Percentiles rank a stretch among this genome's conserved stretches.
phyloP scores from a whole-genome alignment of 2,329 filamentous ascomycete genomes.

The Aureobasidium namibiae region DNA sequence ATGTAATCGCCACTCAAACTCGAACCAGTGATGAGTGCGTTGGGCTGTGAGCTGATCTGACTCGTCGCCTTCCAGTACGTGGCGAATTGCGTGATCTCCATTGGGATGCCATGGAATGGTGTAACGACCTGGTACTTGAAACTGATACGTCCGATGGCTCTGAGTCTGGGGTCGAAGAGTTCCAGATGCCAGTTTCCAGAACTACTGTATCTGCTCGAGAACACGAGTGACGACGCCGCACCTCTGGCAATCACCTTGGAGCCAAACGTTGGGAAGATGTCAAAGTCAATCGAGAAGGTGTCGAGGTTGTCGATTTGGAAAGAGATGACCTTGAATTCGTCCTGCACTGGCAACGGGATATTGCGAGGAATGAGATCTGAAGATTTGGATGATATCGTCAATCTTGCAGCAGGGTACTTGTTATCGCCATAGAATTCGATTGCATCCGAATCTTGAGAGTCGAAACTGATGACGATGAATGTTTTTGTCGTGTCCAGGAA shows the following conservation, averaged over 20 bases:
- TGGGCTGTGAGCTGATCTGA: slow-evolving; percentile 77
- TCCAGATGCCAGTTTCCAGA: slow-evolving; percentile 77
- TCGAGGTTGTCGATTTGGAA: slow-evolving; percentile 95
- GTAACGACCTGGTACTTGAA: slow-evolving; percentile 97
- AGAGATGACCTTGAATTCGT: slow-evolving; percentile 85
- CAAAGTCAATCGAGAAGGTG: slow-evolving; percentile 90
- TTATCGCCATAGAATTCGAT: slow-evolving; percentile 95
- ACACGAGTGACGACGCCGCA: slow-evolving; percentile 80
- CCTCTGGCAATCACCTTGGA: slow-evolving; percentile 96
- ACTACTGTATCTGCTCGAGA: slow-evolving; percentile 65
- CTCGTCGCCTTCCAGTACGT: slow-evolving; percentile 99
- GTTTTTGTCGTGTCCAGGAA: slow-evolving; percentile 91
- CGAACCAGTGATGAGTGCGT: slow-evolving; percentile 84
- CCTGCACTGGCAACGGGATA: slow-evolving; percentile 88
- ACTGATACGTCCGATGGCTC: slow-evolving; percentile 85
- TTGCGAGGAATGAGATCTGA: slow-evolving; percentile 96
- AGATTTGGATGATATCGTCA: slow-evolving; percentile 93
- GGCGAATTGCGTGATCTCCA: slow-evolving; percentile 96
- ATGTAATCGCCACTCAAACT: slow-evolving; percentile 95
- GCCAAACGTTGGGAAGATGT: slow-evolving; percentile 94
- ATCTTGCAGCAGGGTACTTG: slow-evolving; percentile 87
- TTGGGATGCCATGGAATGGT: slow-evolving; percentile 80
- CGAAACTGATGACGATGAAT: slow-evolving; percentile 87
- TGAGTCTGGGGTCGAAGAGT: slow-evolving; percentile 82
- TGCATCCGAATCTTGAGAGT: slow-evolving; percentile 62